Evolutionary conservation across 2,329 filamentous ascomycete species (phyloP).

Genomic region (Aspergillus arachidicola): DNA sequence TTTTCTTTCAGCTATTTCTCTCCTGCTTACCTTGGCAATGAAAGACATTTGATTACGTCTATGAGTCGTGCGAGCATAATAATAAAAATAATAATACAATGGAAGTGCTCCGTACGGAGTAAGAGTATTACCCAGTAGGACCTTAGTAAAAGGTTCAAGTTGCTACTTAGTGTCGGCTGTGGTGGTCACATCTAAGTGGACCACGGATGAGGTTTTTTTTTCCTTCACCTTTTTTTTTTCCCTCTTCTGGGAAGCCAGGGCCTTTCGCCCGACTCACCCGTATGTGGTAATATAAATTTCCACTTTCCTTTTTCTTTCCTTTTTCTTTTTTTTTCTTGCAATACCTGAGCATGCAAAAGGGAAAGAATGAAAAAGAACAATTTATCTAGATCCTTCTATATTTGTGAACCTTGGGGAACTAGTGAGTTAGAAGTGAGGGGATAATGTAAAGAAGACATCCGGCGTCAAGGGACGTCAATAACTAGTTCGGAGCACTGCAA

Average conservation of each 20-base stretch:
- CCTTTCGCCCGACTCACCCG: constrained; percentile 15
- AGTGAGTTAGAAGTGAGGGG: constrained; percentile 15
- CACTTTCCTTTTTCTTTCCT: background rate
- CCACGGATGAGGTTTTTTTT: background rate
- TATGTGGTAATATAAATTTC: constrained; percentile 1
- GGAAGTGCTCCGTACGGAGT: background rate
- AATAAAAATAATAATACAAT: background rate
- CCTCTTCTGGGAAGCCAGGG: background rate
- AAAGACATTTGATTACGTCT: background rate
- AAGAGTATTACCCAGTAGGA: background rate
- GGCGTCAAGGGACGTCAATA: constrained; percentile 18
- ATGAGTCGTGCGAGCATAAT: background rate
- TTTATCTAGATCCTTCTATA: background rate
- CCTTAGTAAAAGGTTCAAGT: constrained; percentile 1
- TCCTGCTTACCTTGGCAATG: background rate
- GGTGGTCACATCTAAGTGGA: constrained; percentile 4
- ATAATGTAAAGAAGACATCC: constrained; percentile 4
- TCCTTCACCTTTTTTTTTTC: background rate
- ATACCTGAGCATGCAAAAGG: no score
- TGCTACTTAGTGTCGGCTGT: background rate
- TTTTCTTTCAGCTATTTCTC: background rate
- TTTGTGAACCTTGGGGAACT: constrained; percentile 1
- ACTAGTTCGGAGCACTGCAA: constrained; percentile 5
- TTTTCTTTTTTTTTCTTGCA: background rate
- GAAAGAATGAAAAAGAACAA: background rate